Evolutionary conservation across 78 protist genomes (phyloP).

Genomic region (Dictyostelium intermedium): DNA sequence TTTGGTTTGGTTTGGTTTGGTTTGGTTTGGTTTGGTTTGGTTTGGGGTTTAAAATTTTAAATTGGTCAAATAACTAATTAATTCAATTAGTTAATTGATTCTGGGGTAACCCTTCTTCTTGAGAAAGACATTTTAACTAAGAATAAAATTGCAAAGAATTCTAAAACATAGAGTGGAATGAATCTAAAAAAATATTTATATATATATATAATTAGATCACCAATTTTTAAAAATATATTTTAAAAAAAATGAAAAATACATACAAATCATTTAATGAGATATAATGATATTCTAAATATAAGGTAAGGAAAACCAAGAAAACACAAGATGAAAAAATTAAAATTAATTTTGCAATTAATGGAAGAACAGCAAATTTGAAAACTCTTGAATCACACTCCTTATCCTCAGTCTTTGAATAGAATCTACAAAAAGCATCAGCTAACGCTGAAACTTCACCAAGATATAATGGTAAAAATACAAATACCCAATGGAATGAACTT

Average conservation of each 20-base stretch:
- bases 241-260: neutral
- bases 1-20: neutral
- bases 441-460: neutral
- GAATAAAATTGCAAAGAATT: neutral
- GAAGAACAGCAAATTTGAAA: neutral
- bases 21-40: neutral
- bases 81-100: neutral
- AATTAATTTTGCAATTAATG: neutral
- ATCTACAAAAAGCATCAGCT: neutral
- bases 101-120: neutral
- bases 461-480: conserved; percentile 6
- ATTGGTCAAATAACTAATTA: neutral
- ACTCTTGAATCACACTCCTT: neutral
- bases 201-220: neutral
- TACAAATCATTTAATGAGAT: neutral
- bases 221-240: too few relatives aligned
- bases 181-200: neutral
- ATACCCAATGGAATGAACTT: neutral
- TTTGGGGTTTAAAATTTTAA: neutral
- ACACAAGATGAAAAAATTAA: neutral
- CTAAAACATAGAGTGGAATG: neutral
- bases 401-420: neutral
- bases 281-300: conserved; percentile 12
- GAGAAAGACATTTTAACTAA: neutral
- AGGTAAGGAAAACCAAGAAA: neutral